phyloP scores from a whole-genome alignment of 164 flowering plant species.

The Stephania yunnanensis region DNA sequence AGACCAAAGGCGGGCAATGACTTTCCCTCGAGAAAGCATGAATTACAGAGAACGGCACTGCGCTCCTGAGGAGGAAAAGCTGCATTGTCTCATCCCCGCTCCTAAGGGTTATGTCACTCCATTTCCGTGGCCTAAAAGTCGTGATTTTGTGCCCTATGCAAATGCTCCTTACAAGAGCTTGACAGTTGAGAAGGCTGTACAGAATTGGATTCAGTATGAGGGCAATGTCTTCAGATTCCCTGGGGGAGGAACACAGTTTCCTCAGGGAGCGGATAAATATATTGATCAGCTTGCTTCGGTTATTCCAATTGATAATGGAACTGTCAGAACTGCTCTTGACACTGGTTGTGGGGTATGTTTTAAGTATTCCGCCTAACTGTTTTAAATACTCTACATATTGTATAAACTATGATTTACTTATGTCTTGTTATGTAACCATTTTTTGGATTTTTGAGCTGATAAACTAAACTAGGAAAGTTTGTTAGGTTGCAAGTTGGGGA shows the following conservation, averaged over 20 bases:
- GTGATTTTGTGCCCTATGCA: conserved; percentile 88
- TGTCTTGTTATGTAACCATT: background rate
- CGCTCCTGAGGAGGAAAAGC: conserved; percentile 56
- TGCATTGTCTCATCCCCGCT: conserved; percentile 81
- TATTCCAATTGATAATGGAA: conserved; percentile 72
- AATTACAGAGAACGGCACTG: conserved; percentile 85
- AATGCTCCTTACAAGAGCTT: conserved; percentile 87
- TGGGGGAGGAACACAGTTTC: conserved; percentile 94
- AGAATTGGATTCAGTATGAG: conserved; percentile 92
- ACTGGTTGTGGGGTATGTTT: conserved; percentile 91
- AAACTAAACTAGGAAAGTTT: conserved; percentile 12
- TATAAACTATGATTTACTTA: background rate
- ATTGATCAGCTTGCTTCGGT: conserved; percentile 79
- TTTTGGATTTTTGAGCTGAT: background rate
- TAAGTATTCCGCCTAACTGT: background rate
- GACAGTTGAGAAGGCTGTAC: conserved; percentile 93
- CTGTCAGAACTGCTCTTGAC: conserved; percentile 83
- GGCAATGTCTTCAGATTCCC: conserved; percentile 88
- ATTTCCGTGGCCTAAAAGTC: conserved; percentile 92
- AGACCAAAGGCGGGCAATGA: conserved; percentile 83
- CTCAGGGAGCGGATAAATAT: conserved; percentile 87
- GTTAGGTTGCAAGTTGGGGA: conserved; percentile 93
- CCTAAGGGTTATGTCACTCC: conserved; percentile 89
- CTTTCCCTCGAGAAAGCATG: conserved; percentile 78
- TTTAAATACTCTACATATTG: background rate